Conservation (phyloP, 768 basidiomycete genomes). For the Obba rivulosa region DNA sequence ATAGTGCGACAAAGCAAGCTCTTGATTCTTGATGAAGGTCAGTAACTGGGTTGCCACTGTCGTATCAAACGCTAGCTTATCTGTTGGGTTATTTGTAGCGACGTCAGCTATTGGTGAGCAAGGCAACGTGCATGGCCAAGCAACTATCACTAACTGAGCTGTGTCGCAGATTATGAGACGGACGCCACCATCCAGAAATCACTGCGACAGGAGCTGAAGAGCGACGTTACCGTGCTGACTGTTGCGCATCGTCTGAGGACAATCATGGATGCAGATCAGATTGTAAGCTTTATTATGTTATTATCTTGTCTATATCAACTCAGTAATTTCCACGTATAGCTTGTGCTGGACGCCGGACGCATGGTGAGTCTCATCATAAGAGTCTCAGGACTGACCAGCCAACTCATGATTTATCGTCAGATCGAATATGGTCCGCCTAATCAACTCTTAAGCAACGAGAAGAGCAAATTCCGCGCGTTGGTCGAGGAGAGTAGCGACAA, state of each 20-base stretch:
- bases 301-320: not conserved
- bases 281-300: constrained; percentile 25
- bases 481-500: constrained; percentile 23
- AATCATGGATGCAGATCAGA: constrained; percentile 54
- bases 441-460: constrained; percentile 26
- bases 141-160: not conserved
- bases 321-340: constrained; percentile 18
- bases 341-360: constrained; percentile 37
- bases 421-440: constrained; percentile 24
- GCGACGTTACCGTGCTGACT: constrained; percentile 44
- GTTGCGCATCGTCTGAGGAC: constrained; percentile 52
- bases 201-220: constrained; percentile 38
- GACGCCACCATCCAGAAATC: constrained; percentile 51
- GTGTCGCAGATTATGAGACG: constrained; percentile 41
- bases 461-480: constrained; percentile 15
- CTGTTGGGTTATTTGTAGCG: not conserved
- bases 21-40: constrained; percentile 53
- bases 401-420: constrained; percentile 20
- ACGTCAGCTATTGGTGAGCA: constrained; percentile 8
- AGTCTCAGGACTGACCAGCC: too few relatives aligned
- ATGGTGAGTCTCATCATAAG: constrained; percentile 24
- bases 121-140: not conserved
- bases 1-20: constrained; percentile 52
- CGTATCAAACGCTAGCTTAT: not conserved
- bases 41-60: not conserved